A percentile compares a stretch with the other conserved stretches of the same genome.
Conservation (phyloP, 345 rosid species). For the Populus euphratica region DNA sequence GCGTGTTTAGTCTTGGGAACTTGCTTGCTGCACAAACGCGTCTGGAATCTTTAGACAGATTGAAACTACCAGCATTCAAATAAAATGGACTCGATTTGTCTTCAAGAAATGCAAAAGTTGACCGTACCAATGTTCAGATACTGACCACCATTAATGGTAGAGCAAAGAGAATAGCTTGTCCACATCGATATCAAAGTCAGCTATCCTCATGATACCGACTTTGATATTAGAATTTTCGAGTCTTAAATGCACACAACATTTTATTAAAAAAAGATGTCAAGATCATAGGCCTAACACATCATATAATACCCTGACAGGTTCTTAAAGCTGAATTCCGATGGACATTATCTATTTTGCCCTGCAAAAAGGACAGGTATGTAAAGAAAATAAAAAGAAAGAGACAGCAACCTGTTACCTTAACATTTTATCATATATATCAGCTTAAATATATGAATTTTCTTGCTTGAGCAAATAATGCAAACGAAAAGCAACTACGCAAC, state of each 20-base stretch:
- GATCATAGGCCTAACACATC: background rate
- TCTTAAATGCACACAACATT: too few relatives aligned
- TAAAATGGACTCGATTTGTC: background rate
- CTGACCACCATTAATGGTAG: background rate
- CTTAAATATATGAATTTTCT: background rate
- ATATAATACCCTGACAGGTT: too few relatives aligned
- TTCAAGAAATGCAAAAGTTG: background rate
- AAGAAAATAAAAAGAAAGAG: background rate
- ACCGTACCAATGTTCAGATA: background rate
- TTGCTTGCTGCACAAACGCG: background rate
- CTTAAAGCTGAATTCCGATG: background rate
- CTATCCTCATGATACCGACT: background rate
- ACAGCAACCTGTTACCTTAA: background rate
- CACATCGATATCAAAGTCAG: background rate
- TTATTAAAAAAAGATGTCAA: background rate
- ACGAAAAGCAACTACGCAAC: background rate
- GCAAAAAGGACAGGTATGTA: background rate
- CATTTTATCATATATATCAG: background rate
- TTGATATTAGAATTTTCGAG: background rate
- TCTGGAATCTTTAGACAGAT: background rate
- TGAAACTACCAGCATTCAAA: background rate
- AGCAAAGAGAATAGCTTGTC: constrained; percentile 3
- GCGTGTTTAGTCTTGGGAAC: constrained; percentile 1
- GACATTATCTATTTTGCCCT: background rate
- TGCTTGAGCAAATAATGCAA: background rate